A percentile compares a stretch with the other conserved stretches of the same genome.
phyloP scores from a whole-genome alignment of 1,284 basidiomycete species.

The Ceratobasidium theobromae region DNA sequence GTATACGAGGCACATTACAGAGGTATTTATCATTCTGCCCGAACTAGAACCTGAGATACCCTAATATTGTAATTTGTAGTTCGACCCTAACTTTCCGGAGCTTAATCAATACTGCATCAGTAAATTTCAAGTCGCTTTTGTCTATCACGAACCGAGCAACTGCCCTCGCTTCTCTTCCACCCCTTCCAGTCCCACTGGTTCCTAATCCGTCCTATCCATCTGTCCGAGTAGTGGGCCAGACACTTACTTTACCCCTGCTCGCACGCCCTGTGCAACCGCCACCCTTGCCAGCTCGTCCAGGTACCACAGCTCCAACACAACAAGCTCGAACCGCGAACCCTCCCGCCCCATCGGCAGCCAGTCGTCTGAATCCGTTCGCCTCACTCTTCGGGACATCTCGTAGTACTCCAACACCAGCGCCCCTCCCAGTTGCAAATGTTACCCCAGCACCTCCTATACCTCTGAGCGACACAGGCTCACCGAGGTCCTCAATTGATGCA shows the following conservation, averaged over 20 bases:
- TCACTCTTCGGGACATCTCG: slow-evolving; percentile 59
- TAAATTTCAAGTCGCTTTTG: slow-evolving; percentile 61
- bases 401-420: slow-evolving; percentile 43
- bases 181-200: slow-evolving; percentile 47
- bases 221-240: slow-evolving; percentile 53
- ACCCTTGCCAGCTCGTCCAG: slow-evolving; percentile 60
- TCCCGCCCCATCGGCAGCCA: slow-evolving; percentile 35
- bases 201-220: slow-evolving; percentile 52
- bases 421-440: slow-evolving; percentile 39
- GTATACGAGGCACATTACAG: slow-evolving; percentile 66
- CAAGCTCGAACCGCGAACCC: slow-evolving; percentile 34
- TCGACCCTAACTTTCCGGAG: slow-evolving; percentile 64
- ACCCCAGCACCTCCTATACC: slow-evolving; percentile 37
- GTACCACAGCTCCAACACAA: slow-evolving; percentile 34
- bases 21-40: slow-evolving; percentile 50
- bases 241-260: slow-evolving; percentile 64
- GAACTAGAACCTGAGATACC: slow-evolving; percentile 35
- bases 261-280: slow-evolving; percentile 47
- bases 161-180: slow-evolving; percentile 53
- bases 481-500: slow-evolving; percentile 35
- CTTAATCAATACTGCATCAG: slow-evolving; percentile 61
- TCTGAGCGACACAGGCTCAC: slow-evolving; percentile 38
- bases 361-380: slow-evolving; percentile 62
- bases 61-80: slow-evolving; percentile 43
- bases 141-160: slow-evolving; percentile 54